Evolutionary conservation across 208 protist genomes (phyloP).

Genomic region (Crithidia brevicula): DNA sequence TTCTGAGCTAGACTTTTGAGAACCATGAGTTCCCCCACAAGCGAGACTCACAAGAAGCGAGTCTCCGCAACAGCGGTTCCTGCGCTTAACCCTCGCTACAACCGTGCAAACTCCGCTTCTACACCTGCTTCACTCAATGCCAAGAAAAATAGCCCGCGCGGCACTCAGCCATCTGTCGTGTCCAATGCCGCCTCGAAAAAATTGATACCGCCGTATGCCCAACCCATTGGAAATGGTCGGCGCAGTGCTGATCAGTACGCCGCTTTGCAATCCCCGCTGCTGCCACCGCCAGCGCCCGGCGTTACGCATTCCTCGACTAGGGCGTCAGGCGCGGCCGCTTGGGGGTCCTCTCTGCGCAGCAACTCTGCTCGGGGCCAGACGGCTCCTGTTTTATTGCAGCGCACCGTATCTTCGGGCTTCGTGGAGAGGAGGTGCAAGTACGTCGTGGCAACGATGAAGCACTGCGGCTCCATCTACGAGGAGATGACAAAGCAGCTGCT

Average conservation of each 20-base stretch:
- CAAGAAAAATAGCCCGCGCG: slow-evolving; percentile 3
- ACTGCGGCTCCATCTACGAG: slow-evolving; percentile 78
- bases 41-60: slow-evolving; percentile 10
- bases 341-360: slow-evolving; percentile 18
- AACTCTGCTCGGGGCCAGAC: slow-evolving; percentile 18
- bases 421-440: slow-evolving; percentile 40
- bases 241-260: neutral
- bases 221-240: slow-evolving; percentile 15
- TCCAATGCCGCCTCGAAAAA: neutral
- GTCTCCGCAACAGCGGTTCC: slow-evolving; percentile 4
- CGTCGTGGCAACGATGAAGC: slow-evolving; percentile 62
- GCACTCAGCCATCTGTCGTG: neutral
- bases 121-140: neutral
- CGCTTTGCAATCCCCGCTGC: neutral
- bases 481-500: slow-evolving; percentile 73
- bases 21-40: slow-evolving; percentile 12
- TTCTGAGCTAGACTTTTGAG: no score
- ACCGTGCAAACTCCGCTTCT: slow-evolving; percentile 7
- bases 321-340: slow-evolving; percentile 1
- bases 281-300: neutral
- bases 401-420: slow-evolving; percentile 5
- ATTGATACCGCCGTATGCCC: neutral
- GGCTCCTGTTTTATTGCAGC: slow-evolving; percentile 13
- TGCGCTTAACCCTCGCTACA: slow-evolving; percentile 13
- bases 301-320: slow-evolving; percentile 5